phyloP scores from a whole-genome alignment of 1,284 basidiomycete species.

The Malassezia restricta region DNA sequence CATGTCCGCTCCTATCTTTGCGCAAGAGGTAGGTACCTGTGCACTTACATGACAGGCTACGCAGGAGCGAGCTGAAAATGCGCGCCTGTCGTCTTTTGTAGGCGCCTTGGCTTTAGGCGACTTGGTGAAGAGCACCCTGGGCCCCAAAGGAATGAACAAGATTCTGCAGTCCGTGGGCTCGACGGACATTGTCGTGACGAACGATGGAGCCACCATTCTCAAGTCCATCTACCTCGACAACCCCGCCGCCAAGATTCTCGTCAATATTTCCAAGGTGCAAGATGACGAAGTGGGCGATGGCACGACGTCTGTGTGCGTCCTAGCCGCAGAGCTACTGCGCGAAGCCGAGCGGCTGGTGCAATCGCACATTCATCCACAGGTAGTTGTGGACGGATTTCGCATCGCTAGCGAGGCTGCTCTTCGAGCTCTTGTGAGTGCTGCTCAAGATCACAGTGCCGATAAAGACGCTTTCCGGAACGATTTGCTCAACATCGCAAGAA shows the following conservation, averaged over 20 bases:
- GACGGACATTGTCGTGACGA: slow-evolving; percentile 90
- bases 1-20: slow-evolving; percentile 45
- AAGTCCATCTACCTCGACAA: slow-evolving; percentile 97
- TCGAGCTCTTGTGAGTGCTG: slow-evolving; percentile 66
- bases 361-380: slow-evolving; percentile 85
- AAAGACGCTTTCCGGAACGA: slow-evolving; percentile 68
- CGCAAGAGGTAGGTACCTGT: slow-evolving; percentile 25
- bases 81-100: slow-evolving; percentile 93
- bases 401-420: slow-evolving; percentile 80
- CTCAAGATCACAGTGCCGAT: slow-evolving; percentile 67
- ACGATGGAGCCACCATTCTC: slow-evolving; percentile 96
- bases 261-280: slow-evolving; percentile 99
- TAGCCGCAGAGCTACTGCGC: slow-evolving; percentile 79
- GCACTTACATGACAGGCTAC: slow-evolving; percentile 54
- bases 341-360: slow-evolving; percentile 93
- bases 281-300: slow-evolving; percentile 99
- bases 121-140: slow-evolving; percentile 93
- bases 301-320: slow-evolving; percentile 83
- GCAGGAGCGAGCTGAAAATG: slow-evolving; percentile 93
- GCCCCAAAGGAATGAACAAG: slow-evolving; percentile 92
- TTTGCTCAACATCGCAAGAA: slow-evolving; percentile 88
- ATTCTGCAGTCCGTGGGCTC: slow-evolving; percentile 82
- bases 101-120: slow-evolving; percentile 92
- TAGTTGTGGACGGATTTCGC: slow-evolving; percentile 95
- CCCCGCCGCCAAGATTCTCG: slow-evolving; percentile 94